Evolutionary conservation across 768 basidiomycete genomes (phyloP).

Genomic region (Aureoboletus auriporus): DNA sequence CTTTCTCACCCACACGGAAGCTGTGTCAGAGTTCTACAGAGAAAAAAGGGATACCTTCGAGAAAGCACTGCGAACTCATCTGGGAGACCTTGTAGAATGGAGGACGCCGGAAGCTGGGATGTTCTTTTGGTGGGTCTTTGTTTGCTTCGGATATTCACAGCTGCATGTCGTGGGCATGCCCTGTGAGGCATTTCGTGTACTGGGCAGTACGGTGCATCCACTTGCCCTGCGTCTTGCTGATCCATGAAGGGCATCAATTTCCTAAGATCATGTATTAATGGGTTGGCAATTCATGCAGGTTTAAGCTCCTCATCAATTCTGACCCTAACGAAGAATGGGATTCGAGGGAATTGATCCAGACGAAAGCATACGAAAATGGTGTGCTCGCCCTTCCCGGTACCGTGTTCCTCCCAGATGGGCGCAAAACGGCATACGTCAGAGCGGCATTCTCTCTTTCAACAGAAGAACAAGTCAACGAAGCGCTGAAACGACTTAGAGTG

Average conservation of each 20-base stretch:
- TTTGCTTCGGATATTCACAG: constrained; percentile 8
- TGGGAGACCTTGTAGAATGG: constrained; percentile 78
- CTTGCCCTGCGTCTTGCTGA: constrained; percentile 2
- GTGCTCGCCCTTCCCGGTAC: constrained; percentile 89
- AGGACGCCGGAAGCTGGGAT: constrained; percentile 71
- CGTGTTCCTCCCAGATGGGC: constrained; percentile 71
- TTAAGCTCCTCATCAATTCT: constrained; percentile 54
- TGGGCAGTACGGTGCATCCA: background rate
- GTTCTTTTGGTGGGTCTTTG: constrained; percentile 73
- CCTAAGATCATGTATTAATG: constrained; percentile 17
- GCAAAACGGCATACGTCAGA: constrained; percentile 70
- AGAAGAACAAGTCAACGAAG: constrained; percentile 70
- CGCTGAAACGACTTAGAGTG: constrained; percentile 53
- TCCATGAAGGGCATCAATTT: constrained; percentile 3
- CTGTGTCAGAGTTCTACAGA: constrained; percentile 71
- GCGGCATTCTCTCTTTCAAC: constrained; percentile 74
- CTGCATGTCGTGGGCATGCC: constrained; percentile 3
- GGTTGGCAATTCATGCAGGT: constrained; percentile 41
- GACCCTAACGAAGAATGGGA: constrained; percentile 47
- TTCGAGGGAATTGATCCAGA: constrained; percentile 67
- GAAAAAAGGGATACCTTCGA: constrained; percentile 77
- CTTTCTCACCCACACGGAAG: constrained; percentile 63
- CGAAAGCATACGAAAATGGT: constrained; percentile 72
- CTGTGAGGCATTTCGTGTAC: constrained; percentile 1
- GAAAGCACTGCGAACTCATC: constrained; percentile 65